These are phyloP conservation scores for Blastobotrys capitulatus DNA, from an alignment of 1,139 yeast genomes.

Conservation along the genomic window DNA sequence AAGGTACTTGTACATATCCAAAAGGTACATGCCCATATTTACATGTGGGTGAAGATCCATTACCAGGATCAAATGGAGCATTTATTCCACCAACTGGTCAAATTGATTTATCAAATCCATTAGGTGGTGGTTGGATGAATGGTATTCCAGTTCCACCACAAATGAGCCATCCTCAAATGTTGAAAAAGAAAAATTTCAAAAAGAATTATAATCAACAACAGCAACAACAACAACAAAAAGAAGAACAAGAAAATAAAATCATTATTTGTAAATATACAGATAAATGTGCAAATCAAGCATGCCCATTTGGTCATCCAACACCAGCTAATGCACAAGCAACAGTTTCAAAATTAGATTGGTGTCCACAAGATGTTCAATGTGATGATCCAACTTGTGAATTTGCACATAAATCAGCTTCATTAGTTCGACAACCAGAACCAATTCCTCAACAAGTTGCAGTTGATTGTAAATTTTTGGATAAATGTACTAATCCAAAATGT, in stretches of 20 bases:
- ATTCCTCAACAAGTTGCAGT: slow-evolving; percentile 42
- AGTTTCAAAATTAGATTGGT: slow-evolving; percentile 68
- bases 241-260: slow-evolving; percentile 9
- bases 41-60: slow-evolving; percentile 78
- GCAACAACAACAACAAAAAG: slow-evolving; percentile 8
- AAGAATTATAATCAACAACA: not conserved
- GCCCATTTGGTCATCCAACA: slow-evolving; percentile 90
- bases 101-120: slow-evolving; percentile 5
- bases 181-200: slow-evolving; percentile 37
- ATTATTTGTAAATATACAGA: slow-evolving; percentile 66
- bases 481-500: slow-evolving; percentile 73
- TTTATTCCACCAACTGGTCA: slow-evolving; percentile 7
- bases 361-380: slow-evolving; percentile 65
- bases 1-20: slow-evolving; percentile 57
- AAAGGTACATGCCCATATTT: slow-evolving; percentile 78
- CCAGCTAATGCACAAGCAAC: slow-evolving; percentile 73
- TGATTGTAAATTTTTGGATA: slow-evolving; percentile 72
- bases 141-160: slow-evolving; percentile 13
- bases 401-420: slow-evolving; percentile 74
- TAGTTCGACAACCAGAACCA: slow-evolving; percentile 26
- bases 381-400: slow-evolving; percentile 53
- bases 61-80: slow-evolving; percentile 17
- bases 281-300: slow-evolving; percentile 65
- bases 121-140: slow-evolving; percentile 11
- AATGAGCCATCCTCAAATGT: slow-evolving; percentile 1